phyloP scores from a whole-genome alignment of 148 eudicot genomes.

The Rhododendron kiyosumense region DNA sequence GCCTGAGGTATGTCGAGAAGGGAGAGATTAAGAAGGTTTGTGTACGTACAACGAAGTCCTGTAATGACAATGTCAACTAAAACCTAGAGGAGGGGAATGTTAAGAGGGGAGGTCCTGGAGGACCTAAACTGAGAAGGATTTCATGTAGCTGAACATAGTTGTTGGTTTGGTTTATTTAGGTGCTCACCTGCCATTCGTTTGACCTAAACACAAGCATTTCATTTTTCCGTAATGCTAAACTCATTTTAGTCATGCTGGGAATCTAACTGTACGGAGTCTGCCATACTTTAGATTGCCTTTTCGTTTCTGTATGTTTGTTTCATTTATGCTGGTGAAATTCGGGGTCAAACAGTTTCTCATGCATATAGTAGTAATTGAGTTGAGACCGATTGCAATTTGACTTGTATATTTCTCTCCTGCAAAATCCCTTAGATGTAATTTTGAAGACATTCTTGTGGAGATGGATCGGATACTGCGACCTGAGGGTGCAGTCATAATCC shows the following conservation, averaged over 20 bases:
- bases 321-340: not conserved
- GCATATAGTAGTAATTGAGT: not conserved
- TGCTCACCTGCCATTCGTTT: not conserved
- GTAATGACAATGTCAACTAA: not conserved
- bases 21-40: not conserved
- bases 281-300: not conserved
- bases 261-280: too few relatives aligned
- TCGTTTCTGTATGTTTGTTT: not conserved
- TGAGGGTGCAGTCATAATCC: conserved; percentile 86
- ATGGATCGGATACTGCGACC: conserved; percentile 94
- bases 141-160: not conserved
- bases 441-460: conserved; percentile 84
- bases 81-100: not conserved
- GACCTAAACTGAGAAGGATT: not conserved
- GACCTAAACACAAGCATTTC: too few relatives aligned
- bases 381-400: not conserved
- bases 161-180: not conserved
- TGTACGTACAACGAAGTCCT: not conserved
- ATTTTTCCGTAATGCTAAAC: not conserved
- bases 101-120: not conserved
- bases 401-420: not conserved
- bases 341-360: not conserved
- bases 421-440: conserved; percentile 49
- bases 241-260: not conserved
- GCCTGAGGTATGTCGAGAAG: not conserved